phyloP scores from a whole-genome alignment of 768 basidiomycete species.

The Strobilomyces dryophilus region DNA sequence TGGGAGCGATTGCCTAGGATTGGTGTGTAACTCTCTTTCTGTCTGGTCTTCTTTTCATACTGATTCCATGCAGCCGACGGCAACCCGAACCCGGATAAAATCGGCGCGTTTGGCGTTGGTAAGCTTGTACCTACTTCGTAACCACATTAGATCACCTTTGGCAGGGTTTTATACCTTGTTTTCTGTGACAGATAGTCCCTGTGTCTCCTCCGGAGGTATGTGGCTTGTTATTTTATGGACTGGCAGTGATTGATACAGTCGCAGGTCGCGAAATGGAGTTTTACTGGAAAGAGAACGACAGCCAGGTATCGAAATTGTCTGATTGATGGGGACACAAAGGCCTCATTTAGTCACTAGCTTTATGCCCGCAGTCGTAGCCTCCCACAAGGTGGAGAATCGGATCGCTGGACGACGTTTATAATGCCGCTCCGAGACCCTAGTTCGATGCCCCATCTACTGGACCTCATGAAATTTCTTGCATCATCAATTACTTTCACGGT shows the following conservation, averaged over 20 bases:
- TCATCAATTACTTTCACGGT: slow-evolving; percentile 93
- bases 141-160: background rate
- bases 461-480: slow-evolving; percentile 84
- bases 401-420: slow-evolving; percentile 76
- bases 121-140: background rate
- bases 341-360: slow-evolving; percentile 41
- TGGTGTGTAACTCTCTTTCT: slow-evolving; percentile 38
- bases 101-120: slow-evolving; percentile 92
- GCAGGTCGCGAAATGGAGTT: background rate
- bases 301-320: slow-evolving; percentile 17
- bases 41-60: background rate
- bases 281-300: background rate
- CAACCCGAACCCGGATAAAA: slow-evolving; percentile 91
- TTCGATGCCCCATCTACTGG: slow-evolving; percentile 72
- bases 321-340: too few species aligned
- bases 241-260: background rate
- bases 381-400: background rate
- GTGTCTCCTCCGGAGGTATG: slow-evolving; percentile 10
- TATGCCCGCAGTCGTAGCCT: slow-evolving; percentile 42
- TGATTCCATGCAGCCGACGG: slow-evolving; percentile 60
- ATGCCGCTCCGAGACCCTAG: slow-evolving; percentile 77
- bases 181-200: slow-evolving; percentile 48
- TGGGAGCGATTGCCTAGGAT: slow-evolving; percentile 91
- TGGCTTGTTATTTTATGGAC: slow-evolving; percentile 9
- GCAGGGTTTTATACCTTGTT: slow-evolving; percentile 74